Conservation (phyloP, 768 basidiomycete species). For the Lactarius deliciosus region DNA sequence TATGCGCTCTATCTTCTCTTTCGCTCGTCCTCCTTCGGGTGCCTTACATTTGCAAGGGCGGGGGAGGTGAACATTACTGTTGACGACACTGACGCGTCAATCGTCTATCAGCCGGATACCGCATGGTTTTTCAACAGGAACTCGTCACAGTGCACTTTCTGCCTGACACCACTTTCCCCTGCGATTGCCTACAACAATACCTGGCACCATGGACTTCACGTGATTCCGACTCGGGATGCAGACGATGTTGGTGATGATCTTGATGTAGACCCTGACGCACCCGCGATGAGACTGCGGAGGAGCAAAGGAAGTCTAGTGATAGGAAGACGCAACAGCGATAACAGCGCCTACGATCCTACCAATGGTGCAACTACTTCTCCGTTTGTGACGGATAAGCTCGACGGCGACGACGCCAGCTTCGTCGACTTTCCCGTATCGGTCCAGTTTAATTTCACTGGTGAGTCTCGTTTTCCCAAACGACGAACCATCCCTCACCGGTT, state of each 20-base stretch:
- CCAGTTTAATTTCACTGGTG: slow-evolving; percentile 48
- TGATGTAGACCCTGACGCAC: neutral
- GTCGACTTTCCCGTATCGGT: slow-evolving; percentile 38
- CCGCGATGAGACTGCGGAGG: neutral
- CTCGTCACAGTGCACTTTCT: slow-evolving; percentile 13
- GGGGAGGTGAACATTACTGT: slow-evolving; percentile 19
- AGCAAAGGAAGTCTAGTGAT: too few relatives aligned
- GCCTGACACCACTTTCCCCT: slow-evolving; percentile 10
- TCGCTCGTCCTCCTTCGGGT: neutral
- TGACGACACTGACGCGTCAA: slow-evolving; percentile 14
- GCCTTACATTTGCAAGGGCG: neutral
- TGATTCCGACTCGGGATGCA: slow-evolving; percentile 14
- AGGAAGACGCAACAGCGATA: neutral
- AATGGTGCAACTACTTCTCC: neutral
- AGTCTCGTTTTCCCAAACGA: slow-evolving; percentile 12
- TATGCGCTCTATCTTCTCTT: neutral
- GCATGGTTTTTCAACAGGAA: slow-evolving; percentile 14
- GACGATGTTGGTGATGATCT: slow-evolving; percentile 19
- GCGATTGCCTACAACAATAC: slow-evolving; percentile 20
- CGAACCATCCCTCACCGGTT: slow-evolving; percentile 1
- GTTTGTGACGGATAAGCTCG: slow-evolving; percentile 29
- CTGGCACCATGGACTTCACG: slow-evolving; percentile 18
- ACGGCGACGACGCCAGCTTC: slow-evolving; percentile 36
- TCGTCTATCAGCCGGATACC: slow-evolving; percentile 13
- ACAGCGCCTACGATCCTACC: slow-evolving; percentile 1